Base-by-base conservation (phyloP, 129 eudicot species). In the Lactuca saligna region DNA sequence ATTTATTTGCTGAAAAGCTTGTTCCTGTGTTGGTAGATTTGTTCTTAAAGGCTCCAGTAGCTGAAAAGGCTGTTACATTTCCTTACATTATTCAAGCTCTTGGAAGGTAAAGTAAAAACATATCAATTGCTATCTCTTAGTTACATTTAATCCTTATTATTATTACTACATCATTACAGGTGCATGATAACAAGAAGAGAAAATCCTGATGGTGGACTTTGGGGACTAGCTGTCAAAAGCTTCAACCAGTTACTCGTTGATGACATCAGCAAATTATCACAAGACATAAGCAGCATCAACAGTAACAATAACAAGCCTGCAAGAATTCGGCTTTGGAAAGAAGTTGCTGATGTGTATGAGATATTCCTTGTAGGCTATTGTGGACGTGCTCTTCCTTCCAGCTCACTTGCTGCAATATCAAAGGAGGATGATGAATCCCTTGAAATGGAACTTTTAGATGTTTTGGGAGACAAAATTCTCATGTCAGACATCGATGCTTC, bases 151-250 rank as follows among this genome's bases (percentile, higher is more conserved):
- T 16, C n/a, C 5, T 7, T 35, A 17, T 25, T 25, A 25, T 25
- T 25, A 25, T 25, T 25, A 25, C 1, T 25, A 25, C 29, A 6
- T 69, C 55, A 57, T 39, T 87, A 25, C 81, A 94, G 99, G 81
- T 94, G 97, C 81, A 94, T 89, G 99, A 90, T 84, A 74, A 94
- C 93, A 74, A 87, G 99, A 87, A 85, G 99, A 75, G 97, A 90
- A 70, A 84, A 74, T 64, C 97, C 97, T 71, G 99, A 87, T 56
- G 96, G 96, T 48, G 76, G 82, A 78, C 93, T 94, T 59, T 94
- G 99, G 99, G 88, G 94, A 79, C 57, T 88, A 71, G 97, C 99
- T 55, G 91, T 94, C 76, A 91, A 87, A 72, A 96, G 99, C 69
- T 87, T 94, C 80, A 91, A 90, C 72, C 81, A 78, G 33, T 71